A percentile compares a stretch with the other conserved stretches of the same genome.
These are phyloP conservation scores for Collybiopsis confluens DNA, from an alignment of 768 basidiomycete species.

Conservation along the genomic window DNA sequence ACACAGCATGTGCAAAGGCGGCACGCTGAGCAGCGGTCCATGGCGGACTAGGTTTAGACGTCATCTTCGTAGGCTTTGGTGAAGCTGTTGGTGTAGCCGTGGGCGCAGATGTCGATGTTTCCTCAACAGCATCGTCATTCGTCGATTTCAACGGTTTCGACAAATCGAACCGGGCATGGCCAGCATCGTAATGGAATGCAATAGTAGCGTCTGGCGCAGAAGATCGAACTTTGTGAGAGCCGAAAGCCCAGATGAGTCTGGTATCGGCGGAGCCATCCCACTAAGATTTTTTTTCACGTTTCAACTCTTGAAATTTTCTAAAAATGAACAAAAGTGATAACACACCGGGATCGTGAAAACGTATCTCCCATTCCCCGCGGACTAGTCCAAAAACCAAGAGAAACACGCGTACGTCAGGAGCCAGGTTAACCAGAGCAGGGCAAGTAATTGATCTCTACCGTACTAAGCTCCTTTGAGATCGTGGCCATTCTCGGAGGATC, in stretches of 20 bases:
- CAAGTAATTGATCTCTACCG: conserved; percentile 32
- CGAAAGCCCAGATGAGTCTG: conserved; percentile 58
- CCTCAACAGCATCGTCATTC: conserved; percentile 15
- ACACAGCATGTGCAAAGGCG: conserved; percentile 51
- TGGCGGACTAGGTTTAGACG: conserved; percentile 21
- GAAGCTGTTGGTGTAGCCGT: conserved; percentile 11
- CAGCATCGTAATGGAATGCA: conserved; percentile 41
- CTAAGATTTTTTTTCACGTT: conserved; percentile 23
- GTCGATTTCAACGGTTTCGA: conserved; percentile 28
- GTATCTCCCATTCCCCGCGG: conserved; percentile 40
- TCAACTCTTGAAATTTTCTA: no score
- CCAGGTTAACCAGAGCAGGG: no score
- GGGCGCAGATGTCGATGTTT: conserved; percentile 17
- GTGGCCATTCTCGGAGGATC: conserved; percentile 51
- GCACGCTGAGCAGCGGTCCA: conserved; percentile 43
- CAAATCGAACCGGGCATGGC: conserved; percentile 42
- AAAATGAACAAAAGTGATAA: background rate
- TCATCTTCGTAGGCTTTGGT: conserved; percentile 1
- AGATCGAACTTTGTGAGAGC: conserved; percentile 42
- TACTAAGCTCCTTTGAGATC: conserved; percentile 28
- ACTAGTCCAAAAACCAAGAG: conserved; percentile 18
- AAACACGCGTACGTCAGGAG: no score
- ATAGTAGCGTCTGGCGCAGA: conserved; percentile 41
- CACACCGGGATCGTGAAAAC: conserved; percentile 49
- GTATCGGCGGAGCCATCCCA: conserved; percentile 36